Base-by-base conservation (phyloP, 1,139 yeast genomes). In the Blastobotrys arbuscula region DNA sequence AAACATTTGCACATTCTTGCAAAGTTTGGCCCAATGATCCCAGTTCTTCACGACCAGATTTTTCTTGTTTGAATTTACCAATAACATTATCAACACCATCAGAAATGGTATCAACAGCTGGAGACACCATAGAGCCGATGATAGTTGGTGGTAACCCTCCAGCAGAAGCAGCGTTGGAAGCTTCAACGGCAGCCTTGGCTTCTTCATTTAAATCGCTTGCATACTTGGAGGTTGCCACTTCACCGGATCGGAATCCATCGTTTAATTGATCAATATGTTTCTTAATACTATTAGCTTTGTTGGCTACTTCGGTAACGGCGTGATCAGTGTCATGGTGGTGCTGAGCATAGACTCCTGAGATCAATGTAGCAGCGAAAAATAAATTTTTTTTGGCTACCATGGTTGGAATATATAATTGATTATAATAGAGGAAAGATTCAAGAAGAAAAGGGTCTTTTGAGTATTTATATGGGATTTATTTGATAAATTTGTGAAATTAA, bases 61-160 rank as follows among this genome's bases (percentile, higher is more conserved):
- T 12, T 16, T 23, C 20, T 12, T 12, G 16, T 3, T 20, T 21
- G 8, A 5, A 8, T 12, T 20, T 21, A 30, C 31, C 37, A 20
- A 34, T 12, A 13, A 63, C 52, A 7, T 59, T 60, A 53, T 62
- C 64, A 19, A 59, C 62, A 28, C 65, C 66, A 45, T 62, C 64
- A 40, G 62, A 58, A 10, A 62, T 53, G n/a, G 61, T 52, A 49
- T 62, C 62, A 35, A 61, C 58, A 38, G 60, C 56, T 24, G 65
- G 63, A 2, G 60, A 60, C 5, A 62, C 56, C 36, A 61, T 49
- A 30, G 53, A 47, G 28, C 51, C 45, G 30, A 55, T 56, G 23
- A 60, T 53, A 3, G 50, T 54, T 46, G 53, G 47, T 15, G 65
- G 51, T 36, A 55, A 42, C 23, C 64, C 64, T 3, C 5, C 4